Evolutionary conservation across 139 green algal species (phyloP).

Genomic region (Coelastrella sp.): DNA sequence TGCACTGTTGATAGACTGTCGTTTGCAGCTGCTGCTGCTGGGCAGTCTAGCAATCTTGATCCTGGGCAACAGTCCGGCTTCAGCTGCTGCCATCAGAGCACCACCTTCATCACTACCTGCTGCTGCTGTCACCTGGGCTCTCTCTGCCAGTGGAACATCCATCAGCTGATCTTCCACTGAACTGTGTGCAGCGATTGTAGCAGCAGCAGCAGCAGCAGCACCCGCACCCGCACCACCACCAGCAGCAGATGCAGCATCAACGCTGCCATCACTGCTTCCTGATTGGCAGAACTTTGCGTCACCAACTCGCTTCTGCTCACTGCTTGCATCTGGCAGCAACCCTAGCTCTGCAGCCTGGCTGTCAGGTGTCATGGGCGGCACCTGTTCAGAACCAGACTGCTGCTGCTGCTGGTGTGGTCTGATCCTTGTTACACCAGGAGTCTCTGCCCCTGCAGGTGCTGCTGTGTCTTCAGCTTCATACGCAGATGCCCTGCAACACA

Average conservation of each 20-base stretch:
- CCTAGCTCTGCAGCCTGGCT: too few species aligned
- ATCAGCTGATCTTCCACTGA: not conserved
- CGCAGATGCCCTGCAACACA: not conserved
- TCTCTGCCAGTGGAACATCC: conserved; percentile 19
- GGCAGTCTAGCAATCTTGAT: not conserved
- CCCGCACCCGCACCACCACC: not conserved
- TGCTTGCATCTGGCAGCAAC: too few species aligned
- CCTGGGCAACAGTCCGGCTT: not conserved
- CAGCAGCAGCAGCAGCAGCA: not conserved
- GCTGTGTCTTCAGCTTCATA: conserved; percentile 19
- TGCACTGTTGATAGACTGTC: too few species aligned
- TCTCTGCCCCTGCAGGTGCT: conserved; percentile 13
- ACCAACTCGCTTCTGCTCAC: not conserved
- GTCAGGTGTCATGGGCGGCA: too few species aligned
- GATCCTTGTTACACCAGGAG: too few species aligned
- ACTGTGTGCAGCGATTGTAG: too few species aligned
- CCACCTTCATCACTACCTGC: not conserved
- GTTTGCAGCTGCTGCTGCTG: not conserved
- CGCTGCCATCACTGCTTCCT: not conserved
- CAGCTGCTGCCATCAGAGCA: conserved; percentile 14
- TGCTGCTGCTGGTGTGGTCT: too few species aligned
- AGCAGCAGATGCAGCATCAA: not conserved
- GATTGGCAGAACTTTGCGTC: not conserved
- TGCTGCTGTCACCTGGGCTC: conserved; percentile 7
- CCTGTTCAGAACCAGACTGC: too few species aligned